These are phyloP conservation scores for Xylaria bambusicola DNA, from an alignment of 495 filamentous ascomycete species.

Conservation along the genomic window DNA sequence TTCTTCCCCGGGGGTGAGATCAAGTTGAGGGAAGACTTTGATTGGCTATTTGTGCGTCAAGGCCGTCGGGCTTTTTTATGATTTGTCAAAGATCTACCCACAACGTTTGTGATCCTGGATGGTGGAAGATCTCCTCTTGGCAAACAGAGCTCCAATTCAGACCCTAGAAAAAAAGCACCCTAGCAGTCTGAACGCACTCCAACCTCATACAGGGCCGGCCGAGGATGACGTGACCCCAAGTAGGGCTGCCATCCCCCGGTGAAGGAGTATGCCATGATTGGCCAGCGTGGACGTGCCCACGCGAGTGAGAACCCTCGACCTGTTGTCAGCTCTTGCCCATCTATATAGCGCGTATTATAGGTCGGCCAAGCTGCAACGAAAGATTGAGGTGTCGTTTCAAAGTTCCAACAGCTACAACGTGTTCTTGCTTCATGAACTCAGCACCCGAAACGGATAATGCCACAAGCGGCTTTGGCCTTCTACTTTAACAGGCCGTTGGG, in stretches of 20 bases:
- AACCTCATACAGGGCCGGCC: slow-evolving; percentile 2
- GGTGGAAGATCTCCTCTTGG: slow-evolving; percentile 17
- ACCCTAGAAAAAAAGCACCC: not conserved
- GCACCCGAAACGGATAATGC: slow-evolving; percentile 10
- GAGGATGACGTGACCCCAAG: slow-evolving; percentile 15
- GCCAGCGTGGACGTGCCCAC: not conserved
- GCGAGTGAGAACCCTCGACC: slow-evolving; percentile 8
- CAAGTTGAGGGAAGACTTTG: slow-evolving; percentile 6
- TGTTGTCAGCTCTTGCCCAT: slow-evolving; percentile 12
- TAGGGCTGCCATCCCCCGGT: slow-evolving; percentile 17
- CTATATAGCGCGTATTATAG: slow-evolving; percentile 16
- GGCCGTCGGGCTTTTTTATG: slow-evolving; percentile 31
- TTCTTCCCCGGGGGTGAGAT: not conserved
- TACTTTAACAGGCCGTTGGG: too few species aligned
- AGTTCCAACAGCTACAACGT: not conserved
- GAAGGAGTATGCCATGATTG: slow-evolving; percentile 8
- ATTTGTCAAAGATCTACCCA: slow-evolving; percentile 24
- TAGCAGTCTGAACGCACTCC: slow-evolving; percentile 3
- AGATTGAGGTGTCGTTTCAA: slow-evolving; percentile 15
- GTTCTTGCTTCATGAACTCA: slow-evolving; percentile 2
- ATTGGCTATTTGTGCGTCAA: slow-evolving; percentile 8
- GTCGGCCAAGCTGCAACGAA: slow-evolving; percentile 5
- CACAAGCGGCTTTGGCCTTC: slow-evolving; percentile 5
- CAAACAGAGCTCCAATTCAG: slow-evolving; percentile 10
- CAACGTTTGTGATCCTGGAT: slow-evolving; percentile 11